These are phyloP conservation scores for Trichoderma polysporum DNA, from an alignment of 2,329 filamentous ascomycete genomes.

Conservation along the genomic window DNA sequence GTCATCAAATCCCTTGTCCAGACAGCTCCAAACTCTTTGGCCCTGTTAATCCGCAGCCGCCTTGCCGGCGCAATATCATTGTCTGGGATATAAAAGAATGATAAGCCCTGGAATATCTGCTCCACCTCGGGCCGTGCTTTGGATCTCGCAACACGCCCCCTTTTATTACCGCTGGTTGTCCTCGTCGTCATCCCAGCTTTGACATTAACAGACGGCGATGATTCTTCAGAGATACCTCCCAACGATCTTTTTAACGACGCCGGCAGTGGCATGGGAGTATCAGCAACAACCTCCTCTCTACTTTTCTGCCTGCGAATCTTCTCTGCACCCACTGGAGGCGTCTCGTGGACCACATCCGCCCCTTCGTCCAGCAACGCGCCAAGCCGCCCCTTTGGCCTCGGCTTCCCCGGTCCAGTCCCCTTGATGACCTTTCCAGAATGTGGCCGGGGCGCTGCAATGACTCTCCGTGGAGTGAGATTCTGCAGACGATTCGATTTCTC, in stretches of 20 bases:
- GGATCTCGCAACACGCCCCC: slow-evolving; percentile 45
- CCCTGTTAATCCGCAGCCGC: slow-evolving; percentile 70
- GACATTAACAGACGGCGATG: slow-evolving; percentile 10
- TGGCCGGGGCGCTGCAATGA: slow-evolving; percentile 20
- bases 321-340: neutral
- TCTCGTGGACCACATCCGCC: slow-evolving; percentile 18
- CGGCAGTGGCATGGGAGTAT: neutral
- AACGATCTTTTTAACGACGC: neutral
- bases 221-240: neutral
- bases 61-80: slow-evolving; percentile 68
- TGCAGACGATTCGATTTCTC: neutral
- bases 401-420: slow-evolving; percentile 22
- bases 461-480: slow-evolving; percentile 23
- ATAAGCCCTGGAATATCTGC: slow-evolving; percentile 60
- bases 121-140: slow-evolving; percentile 51
- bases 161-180: slow-evolving; percentile 33
- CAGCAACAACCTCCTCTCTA: neutral
- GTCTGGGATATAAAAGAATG: slow-evolving; percentile 78
- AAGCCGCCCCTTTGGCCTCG: slow-evolving; percentile 26
- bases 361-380: slow-evolving; percentile 22
- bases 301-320: neutral
- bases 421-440: slow-evolving; percentile 28
- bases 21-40: slow-evolving; percentile 69
- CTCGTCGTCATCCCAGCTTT: slow-evolving; percentile 18
- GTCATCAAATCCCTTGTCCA: slow-evolving; percentile 61